Evolutionary conservation across 148 eudicot genomes (phyloP).

Genomic region (Nepenthes mirabilis): DNA sequence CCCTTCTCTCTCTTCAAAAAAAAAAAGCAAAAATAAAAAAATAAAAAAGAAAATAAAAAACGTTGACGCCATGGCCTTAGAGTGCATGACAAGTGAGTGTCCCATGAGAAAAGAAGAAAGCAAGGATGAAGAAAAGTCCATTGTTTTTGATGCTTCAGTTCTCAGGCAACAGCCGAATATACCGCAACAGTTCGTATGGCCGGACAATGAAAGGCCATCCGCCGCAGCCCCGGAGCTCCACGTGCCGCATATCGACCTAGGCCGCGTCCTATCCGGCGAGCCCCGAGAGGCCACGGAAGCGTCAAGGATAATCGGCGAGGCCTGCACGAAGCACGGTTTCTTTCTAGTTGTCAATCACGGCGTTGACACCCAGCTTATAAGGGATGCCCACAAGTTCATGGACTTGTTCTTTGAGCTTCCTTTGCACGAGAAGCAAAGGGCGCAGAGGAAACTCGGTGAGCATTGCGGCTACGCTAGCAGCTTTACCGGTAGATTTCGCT

Average conservation of each 20-base stretch:
- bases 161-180: slow-evolving; percentile 18
- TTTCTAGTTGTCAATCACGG: slow-evolving; percentile 42
- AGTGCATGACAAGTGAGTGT: slow-evolving; percentile 6
- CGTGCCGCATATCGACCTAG: slow-evolving; percentile 33
- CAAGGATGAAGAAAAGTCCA: slow-evolving; percentile 2
- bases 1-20: too few relatives aligned
- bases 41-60: too few relatives aligned
- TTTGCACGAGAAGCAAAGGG: slow-evolving; percentile 22
- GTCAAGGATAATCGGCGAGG: slow-evolving; percentile 25
- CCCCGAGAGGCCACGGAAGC: slow-evolving; percentile 10
- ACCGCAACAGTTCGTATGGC: slow-evolving; percentile 48
- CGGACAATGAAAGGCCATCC: slow-evolving; percentile 41
- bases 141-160: slow-evolving; percentile 26
- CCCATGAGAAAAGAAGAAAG: neutral
- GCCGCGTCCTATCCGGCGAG: slow-evolving; percentile 34
- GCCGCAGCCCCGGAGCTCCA: slow-evolving; percentile 14
- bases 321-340: slow-evolving; percentile 43
- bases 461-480: slow-evolving; percentile 45
- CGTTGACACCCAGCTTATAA: slow-evolving; percentile 16
- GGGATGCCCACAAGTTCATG: slow-evolving; percentile 25
- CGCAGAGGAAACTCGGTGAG: slow-evolving; percentile 30
- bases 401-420: slow-evolving; percentile 36
- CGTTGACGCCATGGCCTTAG: slow-evolving; percentile 15
- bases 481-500: slow-evolving; percentile 29
- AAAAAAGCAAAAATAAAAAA: too few relatives aligned